A percentile compares a stretch with the other conserved stretches of the same genome.
Conservation (phyloP, 495 filamentous ascomycete genomes). For the Annulohypoxylon nitens region DNA sequence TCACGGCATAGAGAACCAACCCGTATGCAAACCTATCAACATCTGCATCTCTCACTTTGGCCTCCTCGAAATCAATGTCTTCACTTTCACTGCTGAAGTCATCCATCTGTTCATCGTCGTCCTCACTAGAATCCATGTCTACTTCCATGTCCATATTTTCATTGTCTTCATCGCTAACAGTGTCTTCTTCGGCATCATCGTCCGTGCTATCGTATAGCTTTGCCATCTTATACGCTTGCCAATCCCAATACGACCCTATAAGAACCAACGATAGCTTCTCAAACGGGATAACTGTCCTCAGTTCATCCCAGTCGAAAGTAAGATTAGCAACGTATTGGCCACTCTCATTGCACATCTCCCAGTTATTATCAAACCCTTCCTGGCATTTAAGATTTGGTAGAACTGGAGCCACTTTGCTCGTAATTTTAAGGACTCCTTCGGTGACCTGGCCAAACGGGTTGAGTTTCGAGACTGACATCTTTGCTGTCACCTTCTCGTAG, state of each 20-base stretch:
- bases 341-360: conserved; percentile 6
- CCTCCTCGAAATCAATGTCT: neutral
- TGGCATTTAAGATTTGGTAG: neutral
- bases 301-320: conserved; percentile 12
- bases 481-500: neutral
- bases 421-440: neutral
- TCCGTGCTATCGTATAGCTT: neutral
- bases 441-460: conserved; percentile 12
- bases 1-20: neutral
- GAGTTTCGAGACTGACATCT: neutral
- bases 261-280: neutral
- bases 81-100: conserved; percentile 3
- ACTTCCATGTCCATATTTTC: neutral
- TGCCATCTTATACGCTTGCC: conserved; percentile 5
- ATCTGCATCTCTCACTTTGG: neutral
- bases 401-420: neutral
- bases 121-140: neutral
- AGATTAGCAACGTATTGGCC: conserved; percentile 1
- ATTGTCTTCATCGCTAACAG: neutral
- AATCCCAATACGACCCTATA: conserved; percentile 8
- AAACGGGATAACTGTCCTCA: neutral
- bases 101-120: conserved; percentile 1
- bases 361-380: conserved; percentile 3
- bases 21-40: conserved; percentile 15
- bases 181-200: neutral